phyloP scores from a whole-genome alignment of 495 filamentous ascomycete species.

The Neurospora terricola region DNA sequence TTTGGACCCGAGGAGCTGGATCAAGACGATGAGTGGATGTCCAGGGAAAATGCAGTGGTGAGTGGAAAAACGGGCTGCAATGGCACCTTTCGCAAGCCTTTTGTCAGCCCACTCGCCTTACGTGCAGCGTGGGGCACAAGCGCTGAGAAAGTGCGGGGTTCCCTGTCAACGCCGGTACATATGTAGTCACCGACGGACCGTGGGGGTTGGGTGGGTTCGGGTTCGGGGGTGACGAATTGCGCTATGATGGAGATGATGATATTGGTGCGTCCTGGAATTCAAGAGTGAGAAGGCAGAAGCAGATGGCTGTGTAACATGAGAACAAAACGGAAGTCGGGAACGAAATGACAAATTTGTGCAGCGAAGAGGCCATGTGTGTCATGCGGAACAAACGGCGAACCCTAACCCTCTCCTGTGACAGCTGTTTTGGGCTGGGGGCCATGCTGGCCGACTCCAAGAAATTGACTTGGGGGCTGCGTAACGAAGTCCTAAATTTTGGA shows the following conservation, averaged over 20 bases:
- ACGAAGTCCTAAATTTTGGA: not conserved
- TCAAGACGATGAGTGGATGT: not conserved
- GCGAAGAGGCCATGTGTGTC: not conserved
- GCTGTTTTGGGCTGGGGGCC: not conserved
- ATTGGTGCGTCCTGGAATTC: not conserved
- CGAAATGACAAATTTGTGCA: not conserved
- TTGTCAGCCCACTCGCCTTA: not conserved
- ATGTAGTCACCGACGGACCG: not conserved
- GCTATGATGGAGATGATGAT: not conserved
- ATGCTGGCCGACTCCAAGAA: not conserved
- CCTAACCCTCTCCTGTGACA: not conserved
- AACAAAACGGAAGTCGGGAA: not conserved
- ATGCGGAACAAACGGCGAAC: not conserved
- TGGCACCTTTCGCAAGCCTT: not conserved
- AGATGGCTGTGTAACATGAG: not conserved
- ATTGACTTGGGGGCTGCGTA: not conserved
- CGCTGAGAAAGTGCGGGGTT: not conserved
- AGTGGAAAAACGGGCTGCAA: not conserved
- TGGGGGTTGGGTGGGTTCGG: not conserved
- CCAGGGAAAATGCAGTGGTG: not conserved
- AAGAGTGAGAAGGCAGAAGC: not conserved
- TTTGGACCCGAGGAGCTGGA: not conserved
- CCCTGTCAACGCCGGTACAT: not conserved
- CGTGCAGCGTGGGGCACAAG: not conserved
- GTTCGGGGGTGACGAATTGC: not conserved